These are phyloP conservation scores for Apiotrichum gracile DNA, from an alignment of 1,284 basidiomycete species.

Conservation along the genomic window DNA sequence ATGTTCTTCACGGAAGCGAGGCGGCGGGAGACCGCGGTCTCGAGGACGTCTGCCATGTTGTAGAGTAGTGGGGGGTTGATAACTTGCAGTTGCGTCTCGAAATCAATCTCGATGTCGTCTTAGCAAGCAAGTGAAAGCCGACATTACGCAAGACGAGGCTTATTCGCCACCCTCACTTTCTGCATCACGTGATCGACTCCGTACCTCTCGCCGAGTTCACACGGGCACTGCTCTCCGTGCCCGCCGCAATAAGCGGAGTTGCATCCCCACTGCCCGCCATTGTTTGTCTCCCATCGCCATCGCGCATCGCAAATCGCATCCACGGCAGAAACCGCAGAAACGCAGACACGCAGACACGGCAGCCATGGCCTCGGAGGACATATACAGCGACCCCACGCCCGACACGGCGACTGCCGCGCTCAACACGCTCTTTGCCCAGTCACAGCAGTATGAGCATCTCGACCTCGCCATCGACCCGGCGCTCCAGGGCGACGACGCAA, in stretches of 20 bases:
- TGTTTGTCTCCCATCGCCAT: not conserved
- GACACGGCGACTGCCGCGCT: slow-evolving; percentile 12
- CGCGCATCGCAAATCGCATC: too few species aligned
- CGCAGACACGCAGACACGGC: too few species aligned
- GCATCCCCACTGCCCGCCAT: not conserved
- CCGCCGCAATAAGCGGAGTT: not conserved
- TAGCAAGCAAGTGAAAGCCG: too few species aligned
- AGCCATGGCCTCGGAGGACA: not conserved
- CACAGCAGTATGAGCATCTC: slow-evolving; percentile 1
- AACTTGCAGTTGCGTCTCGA: not conserved
- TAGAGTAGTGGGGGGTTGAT: not conserved
- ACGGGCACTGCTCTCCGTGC: not conserved
- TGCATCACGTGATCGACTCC: too few species aligned
- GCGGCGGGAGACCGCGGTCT: slow-evolving; percentile 58
- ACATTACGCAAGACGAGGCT: not conserved
- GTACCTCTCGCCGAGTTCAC: too few species aligned
- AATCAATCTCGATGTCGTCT: not conserved
- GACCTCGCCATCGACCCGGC: slow-evolving; percentile 7
- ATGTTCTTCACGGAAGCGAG: slow-evolving; percentile 72
- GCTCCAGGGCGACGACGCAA: not conserved
- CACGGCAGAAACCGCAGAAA: too few species aligned
- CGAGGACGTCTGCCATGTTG: slow-evolving; percentile 35
- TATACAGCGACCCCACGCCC: not conserved
- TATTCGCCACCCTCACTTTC: not conserved
- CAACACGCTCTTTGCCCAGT: slow-evolving; percentile 9